phyloP scores from a whole-genome alignment of 1,284 basidiomycete genomes.

The Pulveroboletus sp. region DNA sequence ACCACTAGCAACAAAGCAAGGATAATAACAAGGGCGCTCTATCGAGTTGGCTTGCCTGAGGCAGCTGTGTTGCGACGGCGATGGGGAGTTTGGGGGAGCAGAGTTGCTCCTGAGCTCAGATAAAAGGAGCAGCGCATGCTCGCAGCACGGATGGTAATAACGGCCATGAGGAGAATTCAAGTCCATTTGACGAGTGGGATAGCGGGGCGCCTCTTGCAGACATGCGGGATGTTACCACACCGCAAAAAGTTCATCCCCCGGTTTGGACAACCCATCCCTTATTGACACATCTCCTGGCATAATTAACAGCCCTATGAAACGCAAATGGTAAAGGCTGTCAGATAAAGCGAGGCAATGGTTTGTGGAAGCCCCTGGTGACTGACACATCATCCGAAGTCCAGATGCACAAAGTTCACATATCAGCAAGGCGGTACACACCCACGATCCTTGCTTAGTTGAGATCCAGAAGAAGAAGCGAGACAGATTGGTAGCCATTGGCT shows the following conservation, averaged over 20 bases:
- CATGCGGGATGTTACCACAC: constrained; percentile 32
- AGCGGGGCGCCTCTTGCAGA: constrained; percentile 21
- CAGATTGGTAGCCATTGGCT: constrained; percentile 22
- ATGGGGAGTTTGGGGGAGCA: constrained; percentile 11
- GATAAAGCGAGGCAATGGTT: constrained; percentile 26
- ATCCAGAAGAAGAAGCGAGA: constrained; percentile 17
- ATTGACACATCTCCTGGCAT: constrained; percentile 28
- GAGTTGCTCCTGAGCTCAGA: constrained; percentile 17
- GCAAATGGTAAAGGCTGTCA: constrained; percentile 29
- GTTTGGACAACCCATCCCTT: constrained; percentile 35
- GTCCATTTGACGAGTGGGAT: constrained; percentile 20
- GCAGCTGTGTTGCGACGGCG: background rate
- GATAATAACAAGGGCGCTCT: constrained; percentile 11
- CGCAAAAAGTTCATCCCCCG: constrained; percentile 23
- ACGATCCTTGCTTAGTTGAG: constrained; percentile 20
- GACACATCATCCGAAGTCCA: constrained; percentile 20
- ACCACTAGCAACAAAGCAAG: constrained; percentile 11
- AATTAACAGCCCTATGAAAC: constrained; percentile 39
- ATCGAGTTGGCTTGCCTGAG: constrained; percentile 1
- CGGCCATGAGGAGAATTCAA: constrained; percentile 31
- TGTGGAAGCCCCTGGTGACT: constrained; percentile 24
- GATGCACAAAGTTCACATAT: constrained; percentile 28
- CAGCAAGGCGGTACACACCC: constrained; percentile 32
- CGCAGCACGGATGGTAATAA: constrained; percentile 27
- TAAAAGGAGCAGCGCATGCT: constrained; percentile 33